phyloP scores from a whole-genome alignment of 2,329 filamentous ascomycete genomes.

The Calycina herbarum region DNA sequence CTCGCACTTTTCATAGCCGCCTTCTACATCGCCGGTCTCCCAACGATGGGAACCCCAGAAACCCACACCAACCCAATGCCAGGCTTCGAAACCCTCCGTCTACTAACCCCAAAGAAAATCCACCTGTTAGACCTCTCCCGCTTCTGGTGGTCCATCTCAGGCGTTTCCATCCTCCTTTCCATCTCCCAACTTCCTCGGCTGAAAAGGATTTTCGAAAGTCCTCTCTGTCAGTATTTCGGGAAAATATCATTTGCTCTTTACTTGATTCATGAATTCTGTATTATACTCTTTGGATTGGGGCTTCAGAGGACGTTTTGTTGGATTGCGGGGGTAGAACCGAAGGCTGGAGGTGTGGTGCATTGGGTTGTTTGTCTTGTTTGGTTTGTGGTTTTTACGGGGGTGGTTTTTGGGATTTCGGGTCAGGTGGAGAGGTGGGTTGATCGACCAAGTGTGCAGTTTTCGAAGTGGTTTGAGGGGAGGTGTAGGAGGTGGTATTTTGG shows the following conservation, averaged over 20 bases:
- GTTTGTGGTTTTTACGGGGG: conserved; percentile 36
- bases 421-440: conserved; percentile 54
- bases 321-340: conserved; percentile 14
- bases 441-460: conserved; percentile 56
- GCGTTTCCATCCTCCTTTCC: conserved; percentile 25
- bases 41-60: conserved; percentile 19
- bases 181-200: conserved; percentile 39
- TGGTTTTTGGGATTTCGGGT: conserved; percentile 44
- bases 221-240: conserved; percentile 55
- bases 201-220: conserved; percentile 46
- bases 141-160: conserved; percentile 31
- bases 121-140: conserved; percentile 27
- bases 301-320: conserved; percentile 21
- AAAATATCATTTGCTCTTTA: conserved; percentile 56
- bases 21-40: conserved; percentile 31
- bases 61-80: conserved; percentile 25
- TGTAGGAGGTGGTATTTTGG: conserved; percentile 31
- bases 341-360: conserved; percentile 15
- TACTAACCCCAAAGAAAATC: conserved; percentile 22
- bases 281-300: conserved; percentile 36
- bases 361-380: conserved; percentile 26
- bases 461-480: conserved; percentile 53
- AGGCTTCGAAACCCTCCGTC: conserved; percentile 26
- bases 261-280: conserved; percentile 45
- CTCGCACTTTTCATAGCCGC: conserved; percentile 17